A percentile compares a stretch with the other conserved stretches of the same genome.
Evolutionary conservation across 192 early-diverging fungal species (phyloP).

Genomic region (Diversispora eburnea): DNA sequence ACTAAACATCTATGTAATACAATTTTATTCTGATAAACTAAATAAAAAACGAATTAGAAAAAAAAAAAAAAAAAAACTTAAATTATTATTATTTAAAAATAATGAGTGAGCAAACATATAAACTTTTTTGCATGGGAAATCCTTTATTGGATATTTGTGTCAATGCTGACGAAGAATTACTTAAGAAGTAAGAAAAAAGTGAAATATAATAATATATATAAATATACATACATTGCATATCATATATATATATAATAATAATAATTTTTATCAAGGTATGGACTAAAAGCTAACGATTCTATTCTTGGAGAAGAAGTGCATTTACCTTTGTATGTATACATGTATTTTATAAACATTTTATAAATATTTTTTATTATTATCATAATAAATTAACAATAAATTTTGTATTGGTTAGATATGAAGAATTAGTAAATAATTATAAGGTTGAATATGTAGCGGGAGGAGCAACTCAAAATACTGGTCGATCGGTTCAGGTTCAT

Average conservation of each 20-base stretch:
- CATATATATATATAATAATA: constrained; percentile 8
- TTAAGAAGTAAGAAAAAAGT: constrained; percentile 65
- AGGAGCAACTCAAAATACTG: constrained; percentile 95
- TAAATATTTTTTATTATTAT: not conserved
- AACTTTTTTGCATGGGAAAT: constrained; percentile 91
- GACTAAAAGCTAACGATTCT: constrained; percentile 90
- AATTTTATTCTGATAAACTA: too few species aligned
- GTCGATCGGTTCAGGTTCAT: constrained; percentile 71
- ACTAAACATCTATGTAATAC: too few species aligned
- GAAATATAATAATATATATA: not conserved
- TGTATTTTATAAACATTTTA: not conserved
- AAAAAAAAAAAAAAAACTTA: too few species aligned
- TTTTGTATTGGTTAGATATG: constrained; percentile 48
- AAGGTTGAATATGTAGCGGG: constrained; percentile 88
- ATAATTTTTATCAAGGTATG: constrained; percentile 40
- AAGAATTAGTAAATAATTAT: constrained; percentile 71
- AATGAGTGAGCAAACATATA: not conserved
- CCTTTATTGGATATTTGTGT: constrained; percentile 97
- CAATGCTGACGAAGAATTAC: constrained; percentile 63
- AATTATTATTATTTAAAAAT: too few species aligned
- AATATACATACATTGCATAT: not conserved
- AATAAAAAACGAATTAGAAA: too few species aligned
- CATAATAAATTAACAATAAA: not conserved
- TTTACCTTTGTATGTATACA: constrained; percentile 65
- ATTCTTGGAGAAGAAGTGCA: constrained; percentile 91